These are phyloP conservation scores for Ulota crispa DNA, from an alignment of 225 moss, liverwort and hornwort species.

Conservation along the genomic window DNA sequence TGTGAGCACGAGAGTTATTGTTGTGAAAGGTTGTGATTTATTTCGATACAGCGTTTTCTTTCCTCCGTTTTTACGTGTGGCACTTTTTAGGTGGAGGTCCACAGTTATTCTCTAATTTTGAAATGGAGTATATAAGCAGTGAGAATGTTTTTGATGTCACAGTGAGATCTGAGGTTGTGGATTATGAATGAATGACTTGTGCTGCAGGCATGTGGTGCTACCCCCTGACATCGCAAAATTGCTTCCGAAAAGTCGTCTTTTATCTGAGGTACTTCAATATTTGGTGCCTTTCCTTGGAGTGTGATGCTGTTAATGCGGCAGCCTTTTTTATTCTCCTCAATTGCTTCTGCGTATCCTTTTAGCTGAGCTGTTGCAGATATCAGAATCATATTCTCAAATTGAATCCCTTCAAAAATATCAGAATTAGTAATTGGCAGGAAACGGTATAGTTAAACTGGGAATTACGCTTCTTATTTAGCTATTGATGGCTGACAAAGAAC, in stretches of 20 bases:
- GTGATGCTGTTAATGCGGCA: not conserved
- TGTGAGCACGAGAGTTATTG: not conserved
- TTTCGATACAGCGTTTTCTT: not conserved
- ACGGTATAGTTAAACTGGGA: not conserved
- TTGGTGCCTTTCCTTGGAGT: not conserved
- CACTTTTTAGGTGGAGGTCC: not conserved
- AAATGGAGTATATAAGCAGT: not conserved
- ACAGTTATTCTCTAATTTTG: not conserved
- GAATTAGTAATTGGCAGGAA: not conserved
- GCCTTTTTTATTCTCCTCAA: not conserved
- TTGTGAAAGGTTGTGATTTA: not conserved
- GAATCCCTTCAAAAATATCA: not conserved
- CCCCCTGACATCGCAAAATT: slow-evolving; percentile 53
- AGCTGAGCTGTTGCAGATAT: not conserved
- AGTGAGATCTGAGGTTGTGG: not conserved
- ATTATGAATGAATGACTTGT: not conserved
- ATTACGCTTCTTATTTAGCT: not conserved
- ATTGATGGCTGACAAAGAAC: not conserved
- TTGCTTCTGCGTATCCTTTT: not conserved
- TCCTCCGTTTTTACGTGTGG: not conserved
- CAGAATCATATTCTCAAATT: not conserved
- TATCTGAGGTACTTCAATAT: slow-evolving; percentile 40
- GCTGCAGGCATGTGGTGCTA: slow-evolving; percentile 51
- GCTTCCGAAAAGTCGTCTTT: slow-evolving; percentile 53
- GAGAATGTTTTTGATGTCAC: not conserved